phyloP scores from a whole-genome alignment of 257 asterid genomes.

The Solanum pinnatisectum region DNA sequence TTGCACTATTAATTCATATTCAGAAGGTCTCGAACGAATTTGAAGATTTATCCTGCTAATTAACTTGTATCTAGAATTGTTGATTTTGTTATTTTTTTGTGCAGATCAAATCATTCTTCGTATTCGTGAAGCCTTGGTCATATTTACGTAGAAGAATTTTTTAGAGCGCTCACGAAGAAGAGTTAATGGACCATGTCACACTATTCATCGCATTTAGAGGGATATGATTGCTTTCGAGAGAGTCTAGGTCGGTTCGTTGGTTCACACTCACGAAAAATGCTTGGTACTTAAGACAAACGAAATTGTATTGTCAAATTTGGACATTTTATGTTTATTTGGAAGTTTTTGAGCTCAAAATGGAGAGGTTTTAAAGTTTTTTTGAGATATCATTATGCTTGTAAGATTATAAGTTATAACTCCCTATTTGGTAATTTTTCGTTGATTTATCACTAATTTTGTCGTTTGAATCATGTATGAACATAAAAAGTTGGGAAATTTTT shows the following conservation, averaged over 20 bases:
- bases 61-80: not conserved
- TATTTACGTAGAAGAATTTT: no score
- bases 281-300: no score
- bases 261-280: not conserved
- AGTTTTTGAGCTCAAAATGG: not conserved
- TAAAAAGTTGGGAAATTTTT: no score
- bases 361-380: not conserved
- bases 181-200: not conserved
- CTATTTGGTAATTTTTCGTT: not conserved
- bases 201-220: no score
- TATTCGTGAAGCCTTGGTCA: not conserved
- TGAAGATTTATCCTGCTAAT: not conserved
- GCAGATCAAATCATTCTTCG: not conserved
- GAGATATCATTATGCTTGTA: not conserved
- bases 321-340: no score
- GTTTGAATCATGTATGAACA: not conserved
- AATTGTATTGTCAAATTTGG: no score
- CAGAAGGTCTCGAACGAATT: not conserved
- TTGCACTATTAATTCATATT: not conserved
- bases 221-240: not conserved
- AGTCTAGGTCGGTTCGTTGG: not conserved
- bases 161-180: not conserved
- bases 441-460: no score
- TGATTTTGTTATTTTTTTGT: no score
- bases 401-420: not conserved